Conservation (phyloP, 306 rosid species). For the Amphicarpaea edgeworthii region DNA sequence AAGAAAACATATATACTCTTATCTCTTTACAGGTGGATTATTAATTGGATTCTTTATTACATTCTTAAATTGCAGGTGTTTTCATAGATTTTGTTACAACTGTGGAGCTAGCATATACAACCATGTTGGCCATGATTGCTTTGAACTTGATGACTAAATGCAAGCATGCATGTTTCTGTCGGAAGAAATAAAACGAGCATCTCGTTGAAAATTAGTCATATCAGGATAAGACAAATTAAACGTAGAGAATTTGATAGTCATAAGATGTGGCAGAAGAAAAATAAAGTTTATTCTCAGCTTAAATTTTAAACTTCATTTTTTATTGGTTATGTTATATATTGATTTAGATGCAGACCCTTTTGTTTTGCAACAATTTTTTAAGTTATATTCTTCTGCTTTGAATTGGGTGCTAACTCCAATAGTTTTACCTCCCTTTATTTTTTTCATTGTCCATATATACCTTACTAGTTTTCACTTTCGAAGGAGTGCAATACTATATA, state of each 20-base stretch:
- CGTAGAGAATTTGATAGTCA: neutral
- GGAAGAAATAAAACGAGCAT: neutral
- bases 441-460: too few relatives aligned
- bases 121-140: too few relatives aligned
- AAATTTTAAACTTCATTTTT: neutral
- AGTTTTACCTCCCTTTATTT: too few relatives aligned
- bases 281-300: neutral
- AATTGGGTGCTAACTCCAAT: too few relatives aligned
- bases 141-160: neutral
- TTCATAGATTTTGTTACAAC: constrained; percentile 17
- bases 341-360: neutral
- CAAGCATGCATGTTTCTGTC: neutral
- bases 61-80: constrained; percentile 30
- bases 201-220: neutral
- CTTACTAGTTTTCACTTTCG: too few relatives aligned
- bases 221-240: neutral
- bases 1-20: neutral
- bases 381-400: neutral
- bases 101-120: constrained; percentile 5
- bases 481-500: too few relatives aligned
- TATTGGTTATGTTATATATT: neutral
- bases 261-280: neutral
- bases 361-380: neutral
- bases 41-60: neutral
- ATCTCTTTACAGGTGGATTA: neutral